phyloP scores from a whole-genome alignment of 75 land plant species.

The Cunninghamia lanceolata region DNA sequence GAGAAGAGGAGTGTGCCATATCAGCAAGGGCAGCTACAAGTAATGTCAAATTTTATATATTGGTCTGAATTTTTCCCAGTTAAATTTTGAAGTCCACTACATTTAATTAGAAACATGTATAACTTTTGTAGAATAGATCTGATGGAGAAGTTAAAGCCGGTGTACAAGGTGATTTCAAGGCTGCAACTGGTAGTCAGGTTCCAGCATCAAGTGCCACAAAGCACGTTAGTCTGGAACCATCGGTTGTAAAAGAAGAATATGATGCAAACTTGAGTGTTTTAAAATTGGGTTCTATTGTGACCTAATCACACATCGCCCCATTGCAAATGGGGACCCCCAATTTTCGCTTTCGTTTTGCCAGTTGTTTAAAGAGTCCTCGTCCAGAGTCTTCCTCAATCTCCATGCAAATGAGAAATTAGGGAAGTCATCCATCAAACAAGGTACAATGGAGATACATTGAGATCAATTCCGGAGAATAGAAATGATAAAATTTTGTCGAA shows the following conservation, averaged over 20 bases:
- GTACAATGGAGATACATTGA: no score
- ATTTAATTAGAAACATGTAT: neutral
- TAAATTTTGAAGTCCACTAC: neutral
- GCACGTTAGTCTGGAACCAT: neutral
- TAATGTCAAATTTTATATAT: neutral
- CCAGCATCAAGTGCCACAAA: neutral
- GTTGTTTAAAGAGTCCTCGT: no score
- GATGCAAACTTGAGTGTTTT: neutral
- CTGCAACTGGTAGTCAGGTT: neutral
- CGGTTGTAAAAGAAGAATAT: neutral
- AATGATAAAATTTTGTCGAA: no score
- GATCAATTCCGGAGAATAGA: no score
- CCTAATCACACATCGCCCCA: no score
- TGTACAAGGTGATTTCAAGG: neutral
- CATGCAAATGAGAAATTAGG: no score
- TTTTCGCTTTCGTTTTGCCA: no score
- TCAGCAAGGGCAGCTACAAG: constrained; percentile 21
- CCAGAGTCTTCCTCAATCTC: no score
- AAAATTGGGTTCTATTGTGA: neutral
- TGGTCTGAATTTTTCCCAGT: neutral
- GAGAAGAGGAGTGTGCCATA: constrained; percentile 45
- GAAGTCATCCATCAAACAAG: no score
- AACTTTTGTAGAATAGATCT: neutral
- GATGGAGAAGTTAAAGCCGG: neutral
- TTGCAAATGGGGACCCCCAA: no score